phyloP scores from a whole-genome alignment of 2,329 filamentous ascomycete species.

The Akanthomyces muscarius region DNA sequence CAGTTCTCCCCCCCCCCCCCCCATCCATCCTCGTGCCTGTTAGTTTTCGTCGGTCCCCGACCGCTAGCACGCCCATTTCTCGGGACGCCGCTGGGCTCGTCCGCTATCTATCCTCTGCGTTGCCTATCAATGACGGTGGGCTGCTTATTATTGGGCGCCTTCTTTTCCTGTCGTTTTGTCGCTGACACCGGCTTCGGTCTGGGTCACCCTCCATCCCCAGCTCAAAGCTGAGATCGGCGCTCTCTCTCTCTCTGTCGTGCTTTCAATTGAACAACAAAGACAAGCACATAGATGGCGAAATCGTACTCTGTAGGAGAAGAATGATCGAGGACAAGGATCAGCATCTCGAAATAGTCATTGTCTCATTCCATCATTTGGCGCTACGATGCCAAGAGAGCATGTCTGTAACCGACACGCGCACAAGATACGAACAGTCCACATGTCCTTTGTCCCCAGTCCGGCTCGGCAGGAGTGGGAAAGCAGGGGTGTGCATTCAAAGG shows the following conservation, averaged over 20 bases:
- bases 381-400: background rate
- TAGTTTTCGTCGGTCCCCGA: conserved; percentile 13
- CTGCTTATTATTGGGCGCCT: conserved; percentile 10
- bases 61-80: background rate
- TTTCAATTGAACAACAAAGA: background rate
- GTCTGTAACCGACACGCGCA: background rate
- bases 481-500: background rate
- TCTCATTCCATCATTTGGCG: conserved; percentile 7
- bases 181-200: background rate
- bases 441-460: background rate
- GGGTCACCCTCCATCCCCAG: background rate
- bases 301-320: too few species aligned
- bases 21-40: background rate
- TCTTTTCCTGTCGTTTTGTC: background rate
- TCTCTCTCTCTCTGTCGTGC: too few species aligned
- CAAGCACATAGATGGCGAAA: background rate
- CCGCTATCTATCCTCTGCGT: conserved; percentile 4
- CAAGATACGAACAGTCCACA: conserved; percentile 6
- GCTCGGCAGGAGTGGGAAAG: background rate
- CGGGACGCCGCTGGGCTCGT: conserved; percentile 10
- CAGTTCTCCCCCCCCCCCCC: too few species aligned
- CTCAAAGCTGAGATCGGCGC: background rate
- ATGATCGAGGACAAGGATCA: background rate
- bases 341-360: background rate
- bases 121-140: conserved; percentile 3